Evolutionary conservation across 768 basidiomycete genomes (phyloP).

Genomic region (Panellus pusillus): DNA sequence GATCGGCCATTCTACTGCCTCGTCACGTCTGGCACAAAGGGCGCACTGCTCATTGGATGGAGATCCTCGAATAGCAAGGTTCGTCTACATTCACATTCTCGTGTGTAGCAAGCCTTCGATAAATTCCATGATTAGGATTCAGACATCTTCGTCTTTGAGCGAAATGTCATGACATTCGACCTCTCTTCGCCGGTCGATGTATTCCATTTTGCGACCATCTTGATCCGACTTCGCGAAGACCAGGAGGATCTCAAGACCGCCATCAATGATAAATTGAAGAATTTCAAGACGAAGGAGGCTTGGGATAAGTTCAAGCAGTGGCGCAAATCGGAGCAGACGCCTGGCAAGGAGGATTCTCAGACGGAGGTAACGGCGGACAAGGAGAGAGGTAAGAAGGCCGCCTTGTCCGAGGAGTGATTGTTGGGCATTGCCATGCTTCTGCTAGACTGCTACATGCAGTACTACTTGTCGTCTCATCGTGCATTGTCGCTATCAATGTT

Average conservation of each 20-base stretch:
- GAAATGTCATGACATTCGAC: constrained; percentile 4
- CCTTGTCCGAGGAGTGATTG: too few species aligned
- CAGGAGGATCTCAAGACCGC: not conserved
- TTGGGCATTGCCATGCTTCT: too few species aligned
- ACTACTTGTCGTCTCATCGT: not conserved
- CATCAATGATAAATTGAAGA: not conserved
- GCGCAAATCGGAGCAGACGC: not conserved
- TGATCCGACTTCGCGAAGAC: constrained; percentile 4
- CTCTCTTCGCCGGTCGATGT: not conserved
- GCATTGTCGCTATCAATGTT: not conserved
- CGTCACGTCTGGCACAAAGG: not conserved
- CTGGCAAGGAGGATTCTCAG: not conserved
- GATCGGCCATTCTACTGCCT: not conserved
- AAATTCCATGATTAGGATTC: not conserved
- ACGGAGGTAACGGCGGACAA: too few species aligned
- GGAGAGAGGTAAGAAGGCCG: too few species aligned
- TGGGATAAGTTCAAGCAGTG: too few species aligned
- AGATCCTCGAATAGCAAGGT: not conserved
- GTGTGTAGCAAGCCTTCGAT: not conserved
- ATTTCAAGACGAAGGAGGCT: not conserved
- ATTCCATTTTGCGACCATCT: constrained; percentile 3
- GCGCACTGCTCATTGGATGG: not conserved
- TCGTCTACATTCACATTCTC: not conserved
- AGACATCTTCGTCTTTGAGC: not conserved
- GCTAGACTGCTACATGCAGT: too few species aligned